Evolutionary conservation across 306 rosid species (phyloP), one percentile per base, ranked within the genome.

Genomic region (Sesbania bispinosa): DNA sequence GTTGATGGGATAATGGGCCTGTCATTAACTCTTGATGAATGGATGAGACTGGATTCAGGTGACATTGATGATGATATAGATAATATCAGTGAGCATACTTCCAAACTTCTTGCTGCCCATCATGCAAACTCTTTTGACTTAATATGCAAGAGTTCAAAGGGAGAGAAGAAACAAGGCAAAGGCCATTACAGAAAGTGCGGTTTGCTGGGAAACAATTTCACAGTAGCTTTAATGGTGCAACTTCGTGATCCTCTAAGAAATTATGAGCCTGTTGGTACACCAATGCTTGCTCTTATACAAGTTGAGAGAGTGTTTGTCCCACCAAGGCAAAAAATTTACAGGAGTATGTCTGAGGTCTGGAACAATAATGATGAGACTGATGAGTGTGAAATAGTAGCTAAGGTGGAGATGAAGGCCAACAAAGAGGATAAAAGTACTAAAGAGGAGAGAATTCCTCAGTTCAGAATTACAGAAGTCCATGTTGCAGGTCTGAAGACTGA

Each of bases 1-100:
- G 71, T 86, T 62, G 98, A 94, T 46, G 98, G 88, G 61, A 67
- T 89, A 71, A 94, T 94, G 92, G 88, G 84, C 46, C 81, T 94
- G 11, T 87, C 98, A 14, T 78, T 94, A 46, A 87, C 92, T 61
- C 95, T 90, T 39, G 96, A 94, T 75, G 98, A 94, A 76, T 94
- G 96, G 98, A 86, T 83, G 89, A 89, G 85, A 73, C 38, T 89
- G n/a, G 98, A 94, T 83, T 89, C 97, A 4, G 92, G 98, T 16
- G 92, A 94, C 66, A 79, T 94, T 33, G 96, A 82, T 64, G 96
- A 82, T 64, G 97, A 90, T 77, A 89, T 83, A 66, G 91, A 86
- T 43, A 77, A 80, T 63, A 89, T 87, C 77, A 89, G 97, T 50
- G 98, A 89, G 67, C 93, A 74, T 51, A 94, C 96, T 50, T 82